Evolutionary conservation across 106 monocot genomes (phyloP).

Genomic region (Acorus calamus): DNA sequence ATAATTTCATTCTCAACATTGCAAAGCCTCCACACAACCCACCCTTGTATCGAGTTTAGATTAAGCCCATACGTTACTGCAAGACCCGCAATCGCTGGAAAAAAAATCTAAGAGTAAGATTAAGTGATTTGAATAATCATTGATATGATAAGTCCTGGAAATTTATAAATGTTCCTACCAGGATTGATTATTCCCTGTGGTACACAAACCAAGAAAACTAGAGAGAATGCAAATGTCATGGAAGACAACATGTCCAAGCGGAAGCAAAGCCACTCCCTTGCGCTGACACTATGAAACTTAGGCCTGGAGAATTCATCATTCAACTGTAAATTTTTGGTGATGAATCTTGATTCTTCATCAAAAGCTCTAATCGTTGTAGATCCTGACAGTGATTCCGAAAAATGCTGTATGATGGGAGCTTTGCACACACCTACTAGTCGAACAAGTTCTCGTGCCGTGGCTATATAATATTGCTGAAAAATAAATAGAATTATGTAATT

Average conservation of each 20-base stretch:
- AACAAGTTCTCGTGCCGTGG: conserved; percentile 56
- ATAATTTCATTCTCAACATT: conserved; percentile 72
- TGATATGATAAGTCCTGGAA: no score
- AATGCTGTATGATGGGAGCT: conserved; percentile 81
- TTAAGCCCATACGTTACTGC: conserved; percentile 82
- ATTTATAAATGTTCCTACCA: conserved; percentile 13
- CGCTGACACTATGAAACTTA: conserved; percentile 48
- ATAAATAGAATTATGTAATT: conserved; percentile 2
- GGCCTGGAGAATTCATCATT: conserved; percentile 49
- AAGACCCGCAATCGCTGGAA: conserved; percentile 67
- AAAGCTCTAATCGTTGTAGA: conserved; percentile 67
- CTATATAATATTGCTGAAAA: conserved; percentile 62
- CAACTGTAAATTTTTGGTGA: conserved; percentile 31
- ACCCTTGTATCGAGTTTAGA: conserved; percentile 61
- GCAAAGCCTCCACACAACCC: conserved; percentile 62
- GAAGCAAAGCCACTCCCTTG: conserved; percentile 65
- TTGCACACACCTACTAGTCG: conserved; percentile 57
- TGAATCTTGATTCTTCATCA: conserved; percentile 43
- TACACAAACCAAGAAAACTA: conserved; percentile 49
- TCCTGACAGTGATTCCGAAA: conserved; percentile 67
- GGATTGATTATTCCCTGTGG: conserved; percentile 69
- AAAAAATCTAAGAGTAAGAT: neutral
- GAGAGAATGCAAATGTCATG: conserved; percentile 57
- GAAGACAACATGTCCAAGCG: conserved; percentile 58
- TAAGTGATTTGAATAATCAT: neutral